Percentiles rank a stretch among this genome's conserved stretches.
Evolutionary conservation across 1,139 yeast genomes (phyloP).

Genomic region (Yamadazyma trypodendri): DNA sequence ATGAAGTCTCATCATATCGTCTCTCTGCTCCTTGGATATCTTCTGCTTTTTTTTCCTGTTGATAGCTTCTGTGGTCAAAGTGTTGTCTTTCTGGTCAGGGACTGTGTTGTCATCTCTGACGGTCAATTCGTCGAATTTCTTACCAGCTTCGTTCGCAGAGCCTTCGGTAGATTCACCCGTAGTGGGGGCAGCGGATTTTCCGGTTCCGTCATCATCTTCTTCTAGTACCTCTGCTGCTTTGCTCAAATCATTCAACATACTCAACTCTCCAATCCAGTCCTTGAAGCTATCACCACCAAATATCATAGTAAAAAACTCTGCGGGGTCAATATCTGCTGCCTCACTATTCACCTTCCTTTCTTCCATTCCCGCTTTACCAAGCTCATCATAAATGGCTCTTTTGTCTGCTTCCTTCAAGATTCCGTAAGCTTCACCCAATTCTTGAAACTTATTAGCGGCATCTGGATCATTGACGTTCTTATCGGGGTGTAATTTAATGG

Average conservation of each 20-base stretch:
- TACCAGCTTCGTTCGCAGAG: slow-evolving; percentile 3
- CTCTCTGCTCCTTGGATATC: slow-evolving; percentile 51
- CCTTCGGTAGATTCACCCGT: neutral
- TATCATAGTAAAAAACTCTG: slow-evolving; percentile 67
- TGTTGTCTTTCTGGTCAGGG: slow-evolving; percentile 8
- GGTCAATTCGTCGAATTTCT: slow-evolving; percentile 9
- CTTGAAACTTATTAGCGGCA: slow-evolving; percentile 95
- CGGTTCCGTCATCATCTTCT: slow-evolving; percentile 22
- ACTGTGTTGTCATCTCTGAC: slow-evolving; percentile 5
- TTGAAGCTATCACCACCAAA: slow-evolving; percentile 78
- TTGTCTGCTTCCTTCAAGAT: slow-evolving; percentile 36
- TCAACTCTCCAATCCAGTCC: slow-evolving; percentile 82
- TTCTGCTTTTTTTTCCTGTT: slow-evolving; percentile 37
- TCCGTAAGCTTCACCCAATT: slow-evolving; percentile 59
- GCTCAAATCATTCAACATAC: slow-evolving; percentile 77
- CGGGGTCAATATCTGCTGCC: slow-evolving; percentile 33
- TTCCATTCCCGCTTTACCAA: slow-evolving; percentile 44
- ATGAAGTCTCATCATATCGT: slow-evolving; percentile 51
- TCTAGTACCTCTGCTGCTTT: slow-evolving; percentile 67
- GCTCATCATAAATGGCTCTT: slow-evolving; percentile 41
- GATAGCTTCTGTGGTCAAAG: slow-evolving; percentile 19
- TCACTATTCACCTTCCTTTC: slow-evolving; percentile 21
- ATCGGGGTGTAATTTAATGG: slow-evolving; percentile 93
- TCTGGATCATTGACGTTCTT: slow-evolving; percentile 76
- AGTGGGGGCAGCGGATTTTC: neutral